Evolutionary conservation across 2,329 filamentous ascomycete genomes (phyloP).

Genomic region (Exophiala dermatitidis): DNA sequence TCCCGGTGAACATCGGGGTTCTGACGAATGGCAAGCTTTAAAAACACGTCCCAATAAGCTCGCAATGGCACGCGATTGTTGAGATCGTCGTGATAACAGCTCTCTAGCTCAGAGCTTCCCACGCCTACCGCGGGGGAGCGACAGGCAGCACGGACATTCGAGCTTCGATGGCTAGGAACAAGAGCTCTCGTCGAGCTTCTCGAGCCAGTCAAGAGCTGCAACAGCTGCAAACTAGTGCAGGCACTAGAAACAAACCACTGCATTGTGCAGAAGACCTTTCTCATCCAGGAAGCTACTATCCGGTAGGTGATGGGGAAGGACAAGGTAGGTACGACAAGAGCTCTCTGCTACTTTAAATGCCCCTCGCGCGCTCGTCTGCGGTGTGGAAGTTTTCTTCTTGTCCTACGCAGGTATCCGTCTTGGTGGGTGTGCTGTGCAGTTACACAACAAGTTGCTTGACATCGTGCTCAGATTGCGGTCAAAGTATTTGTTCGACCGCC

Average conservation of each 20-base stretch:
- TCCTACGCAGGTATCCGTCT: background rate
- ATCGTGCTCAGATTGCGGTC: background rate
- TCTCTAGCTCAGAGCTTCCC: background rate
- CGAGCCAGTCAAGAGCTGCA: conserved; percentile 2
- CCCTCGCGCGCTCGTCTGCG: background rate
- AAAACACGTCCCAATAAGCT: background rate
- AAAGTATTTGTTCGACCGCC: background rate
- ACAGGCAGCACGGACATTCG: background rate
- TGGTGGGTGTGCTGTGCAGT: background rate
- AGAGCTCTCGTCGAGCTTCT: background rate
- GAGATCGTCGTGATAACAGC: background rate
- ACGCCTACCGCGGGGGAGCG: background rate
- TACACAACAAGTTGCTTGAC: background rate
- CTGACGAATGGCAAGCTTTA: conserved; percentile 11
- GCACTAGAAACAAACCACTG: conserved; percentile 9
- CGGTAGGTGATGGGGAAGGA: background rate
- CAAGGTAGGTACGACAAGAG: background rate
- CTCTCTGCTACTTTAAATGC: background rate
- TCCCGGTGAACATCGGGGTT: background rate
- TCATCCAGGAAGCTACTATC: background rate
- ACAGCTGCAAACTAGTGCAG: conserved; percentile 10
- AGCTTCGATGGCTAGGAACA: background rate
- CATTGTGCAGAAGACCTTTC: background rate
- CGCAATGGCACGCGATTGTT: background rate
- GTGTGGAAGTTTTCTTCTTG: background rate